Conservation (phyloP, 1,284 basidiomycete species). For the Fistulinella cinereoalba region DNA sequence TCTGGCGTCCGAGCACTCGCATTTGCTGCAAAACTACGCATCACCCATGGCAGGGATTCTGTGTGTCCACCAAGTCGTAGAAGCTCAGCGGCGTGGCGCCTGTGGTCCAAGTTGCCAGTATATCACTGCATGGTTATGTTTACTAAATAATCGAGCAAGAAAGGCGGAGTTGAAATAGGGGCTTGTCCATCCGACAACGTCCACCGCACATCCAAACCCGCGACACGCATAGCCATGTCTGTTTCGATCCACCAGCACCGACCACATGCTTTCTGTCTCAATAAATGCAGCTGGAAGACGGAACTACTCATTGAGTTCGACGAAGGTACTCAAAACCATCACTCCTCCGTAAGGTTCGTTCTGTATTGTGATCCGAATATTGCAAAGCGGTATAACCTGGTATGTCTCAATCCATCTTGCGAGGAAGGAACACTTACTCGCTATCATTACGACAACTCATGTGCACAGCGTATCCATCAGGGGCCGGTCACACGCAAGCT, state of each 20-base stretch:
- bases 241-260: neutral
- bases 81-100: too few relatives aligned
- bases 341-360: conserved; percentile 1
- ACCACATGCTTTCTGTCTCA: neutral
- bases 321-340: neutral
- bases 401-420: neutral
- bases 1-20: too few relatives aligned
- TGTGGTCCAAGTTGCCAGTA: too few relatives aligned
- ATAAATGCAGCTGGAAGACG: neutral
- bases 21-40: too few relatives aligned
- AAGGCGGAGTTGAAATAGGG: neutral
- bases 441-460: neutral
- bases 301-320: neutral
- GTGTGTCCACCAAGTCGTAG: too few relatives aligned
- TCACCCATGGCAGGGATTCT: too few relatives aligned
- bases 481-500: neutral
- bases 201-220: neutral
- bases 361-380: neutral
- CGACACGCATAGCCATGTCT: neutral
- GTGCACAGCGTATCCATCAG: neutral
- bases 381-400: neutral
- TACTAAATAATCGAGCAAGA: too few relatives aligned
- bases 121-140: too few relatives aligned
- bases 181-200: too few relatives aligned
- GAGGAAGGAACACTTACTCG: neutral